A percentile compares a stretch with the other conserved stretches of the same genome.
Conservation (phyloP, 352 stramenopile species). For the Globisporangium acanthophoron region DNA sequence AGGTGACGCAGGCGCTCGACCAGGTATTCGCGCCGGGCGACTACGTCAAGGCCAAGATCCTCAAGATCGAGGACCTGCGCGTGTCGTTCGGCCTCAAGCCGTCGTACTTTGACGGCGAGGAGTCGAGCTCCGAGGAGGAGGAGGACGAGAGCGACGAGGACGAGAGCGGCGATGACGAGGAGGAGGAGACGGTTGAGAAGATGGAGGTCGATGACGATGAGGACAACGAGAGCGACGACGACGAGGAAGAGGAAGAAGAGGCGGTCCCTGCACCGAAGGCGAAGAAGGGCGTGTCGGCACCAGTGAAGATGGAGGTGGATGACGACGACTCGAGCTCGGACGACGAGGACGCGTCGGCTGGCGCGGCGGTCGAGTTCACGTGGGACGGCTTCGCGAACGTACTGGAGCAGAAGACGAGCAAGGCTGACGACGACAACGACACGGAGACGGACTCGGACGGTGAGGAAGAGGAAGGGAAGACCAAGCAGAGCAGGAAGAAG, state of each 20-base stretch:
- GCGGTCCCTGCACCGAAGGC: slow-evolving; percentile 3
- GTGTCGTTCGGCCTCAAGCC: slow-evolving; percentile 96
- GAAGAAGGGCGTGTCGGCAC: not conserved
- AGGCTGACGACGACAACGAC: slow-evolving; percentile 30
- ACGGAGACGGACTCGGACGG: slow-evolving; percentile 22
- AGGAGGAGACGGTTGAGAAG: slow-evolving; percentile 18
- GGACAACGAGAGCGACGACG: slow-evolving; percentile 33
- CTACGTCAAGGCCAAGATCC: slow-evolving; percentile 95
- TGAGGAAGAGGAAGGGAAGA: slow-evolving; percentile 36
- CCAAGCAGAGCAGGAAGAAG: slow-evolving; percentile 69
- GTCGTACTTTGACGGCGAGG: slow-evolving; percentile 94
- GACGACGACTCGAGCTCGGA: slow-evolving; percentile 49
- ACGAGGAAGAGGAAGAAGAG: slow-evolving; percentile 49
- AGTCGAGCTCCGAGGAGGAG: slow-evolving; percentile 83
- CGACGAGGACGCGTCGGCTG: slow-evolving; percentile 39
- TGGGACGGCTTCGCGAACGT: slow-evolving; percentile 85
- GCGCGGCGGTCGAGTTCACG: slow-evolving; percentile 62
- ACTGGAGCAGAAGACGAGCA: slow-evolving; percentile 35
- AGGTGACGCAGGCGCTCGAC: slow-evolving; percentile 89
- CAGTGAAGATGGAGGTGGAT: slow-evolving; percentile 35
- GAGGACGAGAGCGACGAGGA: slow-evolving; percentile 64
- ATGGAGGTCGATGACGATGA: slow-evolving; percentile 44
- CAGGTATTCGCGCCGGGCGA: slow-evolving; percentile 94
- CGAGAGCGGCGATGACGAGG: slow-evolving; percentile 16
- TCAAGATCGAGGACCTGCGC: slow-evolving; percentile 91